Evolutionary conservation across 345 rosid species (phyloP), one percentile per base, ranked within the genome.

Genomic region (Melaleuca alternifolia): DNA sequence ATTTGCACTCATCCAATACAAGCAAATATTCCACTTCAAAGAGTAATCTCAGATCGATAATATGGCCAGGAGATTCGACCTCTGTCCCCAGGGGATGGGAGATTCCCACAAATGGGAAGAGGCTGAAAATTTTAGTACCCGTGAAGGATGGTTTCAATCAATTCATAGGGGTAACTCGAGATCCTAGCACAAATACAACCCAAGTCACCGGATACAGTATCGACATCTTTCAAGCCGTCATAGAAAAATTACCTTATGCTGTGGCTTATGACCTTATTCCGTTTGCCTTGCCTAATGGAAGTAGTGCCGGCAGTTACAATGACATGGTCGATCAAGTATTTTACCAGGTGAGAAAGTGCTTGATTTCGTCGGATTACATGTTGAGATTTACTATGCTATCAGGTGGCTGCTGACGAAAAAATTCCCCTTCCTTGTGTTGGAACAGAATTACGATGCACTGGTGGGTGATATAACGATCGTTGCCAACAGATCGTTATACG

Each of bases 141-240:
- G 0, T 13, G 21, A 62, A 7, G 2, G 0, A 3, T 1, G 4
- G 75, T 3, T 62, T 3, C 0, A 0, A 1, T 28, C 76, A 7
- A 62, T 62, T 62, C 0, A 1, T 62, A 41, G 30, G 0, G 0
- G 41, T 28, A 41, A 28, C 21, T 28, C 10, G 1, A 28, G 76
- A 7, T 62, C 41, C 0, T 28, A 28, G 0, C 21, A 28, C 21
- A 30, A 62, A 62, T 1, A 14, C 76, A 62, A 3, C 15, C 41
- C 11, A 62, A 62, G 10, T 62, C 21, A 62, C 76, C 0, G 41
- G 76, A 3, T 62, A 62, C 0, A 28, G 76, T 0, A 62, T 62
- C 1, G 21, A 62, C 21, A 62, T 62, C 21, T 62, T 62, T 28
- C 76, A 3, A 62, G 41, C 76, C 0, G 41, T 7, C 41, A 3